Evolutionary conservation across 495 filamentous ascomycete species (phyloP).

Genomic region (Penicillium crystallinum): DNA sequence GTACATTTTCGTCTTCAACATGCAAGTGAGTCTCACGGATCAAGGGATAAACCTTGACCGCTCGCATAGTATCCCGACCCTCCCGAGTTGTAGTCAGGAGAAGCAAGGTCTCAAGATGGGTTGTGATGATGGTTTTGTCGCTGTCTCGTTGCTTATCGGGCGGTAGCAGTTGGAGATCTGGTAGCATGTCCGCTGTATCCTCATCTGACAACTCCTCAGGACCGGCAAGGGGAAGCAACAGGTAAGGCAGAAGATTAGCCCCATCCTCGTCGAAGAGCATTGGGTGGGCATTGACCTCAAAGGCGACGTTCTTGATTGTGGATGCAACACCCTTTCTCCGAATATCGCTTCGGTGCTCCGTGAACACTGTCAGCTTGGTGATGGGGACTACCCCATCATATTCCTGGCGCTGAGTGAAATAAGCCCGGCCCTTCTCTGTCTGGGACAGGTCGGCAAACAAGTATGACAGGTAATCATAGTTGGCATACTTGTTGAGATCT

Average conservation of each 20-base stretch:
- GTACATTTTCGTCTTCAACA: slow-evolving; percentile 73
- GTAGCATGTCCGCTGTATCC: slow-evolving; percentile 73
- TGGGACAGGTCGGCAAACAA: slow-evolving; percentile 91
- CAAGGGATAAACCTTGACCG: slow-evolving; percentile 80
- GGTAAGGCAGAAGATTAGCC: slow-evolving; percentile 78
- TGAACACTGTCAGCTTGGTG: slow-evolving; percentile 87
- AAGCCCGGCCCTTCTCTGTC: slow-evolving; percentile 62
- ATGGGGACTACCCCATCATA: slow-evolving; percentile 78
- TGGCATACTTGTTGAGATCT: slow-evolving; percentile 75
- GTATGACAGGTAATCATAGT: slow-evolving; percentile 89
- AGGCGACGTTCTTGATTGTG: slow-evolving; percentile 82
- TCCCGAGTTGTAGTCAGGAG: slow-evolving; percentile 74
- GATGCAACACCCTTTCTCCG: slow-evolving; percentile 86
- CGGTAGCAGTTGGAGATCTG: slow-evolving; percentile 81
- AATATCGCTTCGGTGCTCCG: slow-evolving; percentile 73
- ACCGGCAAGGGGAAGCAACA: slow-evolving; percentile 65
- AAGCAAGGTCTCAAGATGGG: slow-evolving; percentile 82
- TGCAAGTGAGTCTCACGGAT: slow-evolving; percentile 79
- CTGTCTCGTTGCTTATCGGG: slow-evolving; percentile 80
- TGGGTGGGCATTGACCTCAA: slow-evolving; percentile 64
- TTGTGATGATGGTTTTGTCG: slow-evolving; percentile 68
- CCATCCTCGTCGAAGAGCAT: slow-evolving; percentile 67
- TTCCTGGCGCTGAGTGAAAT: slow-evolving; percentile 66
- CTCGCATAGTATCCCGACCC: slow-evolving; percentile 67
- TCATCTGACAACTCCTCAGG: slow-evolving; percentile 54